Base-by-base conservation (phyloP, 805 yeast species). In the Zygotorulaspora chibaensis region DNA sequence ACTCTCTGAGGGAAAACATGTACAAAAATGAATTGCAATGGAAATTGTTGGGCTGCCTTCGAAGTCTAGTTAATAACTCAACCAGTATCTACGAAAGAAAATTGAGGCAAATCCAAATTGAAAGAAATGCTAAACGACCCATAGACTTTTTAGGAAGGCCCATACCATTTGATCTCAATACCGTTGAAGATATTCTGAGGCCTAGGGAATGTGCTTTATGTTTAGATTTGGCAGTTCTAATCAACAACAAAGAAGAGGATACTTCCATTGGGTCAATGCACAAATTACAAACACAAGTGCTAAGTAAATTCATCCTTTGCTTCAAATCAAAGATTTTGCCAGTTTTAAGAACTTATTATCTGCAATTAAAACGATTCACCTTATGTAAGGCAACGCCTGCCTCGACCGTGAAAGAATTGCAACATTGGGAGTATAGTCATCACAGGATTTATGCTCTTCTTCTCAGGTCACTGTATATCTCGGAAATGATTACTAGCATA, bases 401-500 rank as follows among this genome's bases (percentile, higher is more conserved):
- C n/a, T 54, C 47, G 27, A 48, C 58, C 0, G 37, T 70, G 8
- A 62, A 62, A 30, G 61, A 65, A 16, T 39, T 71, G 1, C 71
- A 73, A 3, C 53, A 58, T 40, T 65, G 70, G 66, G 56, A 63
- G n/a, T 68, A 63, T 47, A 59, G 77, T 0, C 54, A 76, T 34
- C 84, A 80, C 52, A 65, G 75, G 46, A 62, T 77, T 3, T 69
- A 77, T 46, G 67, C 76, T 10, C 47, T 59, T 15, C 41, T 61
- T 2, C 44, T 61, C 8, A 50, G 62, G 30, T 45, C 52, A 8
- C 45, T 54, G 23, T 47, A 53, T 29, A 29, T 58, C 6, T 29
- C 53, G 1, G 48, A 53, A 26, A 50, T 59, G 26, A 43, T 57
- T 3, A 45, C 50, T 6, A 52, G 58, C 37, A 11, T 63, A 13